A percentile compares a stretch with the other conserved stretches of the same genome.
Conservation (phyloP, 257 asterid species). For the Leptodermis oblonga region DNA sequence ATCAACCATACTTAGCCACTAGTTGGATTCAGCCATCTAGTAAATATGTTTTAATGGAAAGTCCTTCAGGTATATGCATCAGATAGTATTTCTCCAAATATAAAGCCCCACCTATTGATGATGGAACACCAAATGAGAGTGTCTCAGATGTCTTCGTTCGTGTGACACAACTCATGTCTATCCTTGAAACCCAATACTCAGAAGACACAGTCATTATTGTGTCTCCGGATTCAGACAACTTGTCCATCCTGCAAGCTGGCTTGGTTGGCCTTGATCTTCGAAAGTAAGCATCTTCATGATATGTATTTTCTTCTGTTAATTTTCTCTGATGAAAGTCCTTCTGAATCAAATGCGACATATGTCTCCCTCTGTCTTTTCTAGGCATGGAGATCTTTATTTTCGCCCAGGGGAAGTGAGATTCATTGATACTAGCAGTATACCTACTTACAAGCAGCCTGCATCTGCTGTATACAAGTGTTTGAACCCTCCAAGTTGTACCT, state of each 20-base stretch:
- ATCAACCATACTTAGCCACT: neutral
- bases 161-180: slow-evolving; percentile 89
- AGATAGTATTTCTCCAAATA: slow-evolving; percentile 68
- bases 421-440: slow-evolving; percentile 64
- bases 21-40: neutral
- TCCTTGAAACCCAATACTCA: slow-evolving; percentile 86
- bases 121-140: slow-evolving; percentile 94
- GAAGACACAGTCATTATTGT: slow-evolving; percentile 73
- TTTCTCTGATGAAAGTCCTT: too few relatives aligned
- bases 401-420: slow-evolving; percentile 81
- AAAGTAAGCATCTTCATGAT: slow-evolving; percentile 42
- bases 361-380: slow-evolving; percentile 24
- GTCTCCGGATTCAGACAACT: slow-evolving; percentile 88
- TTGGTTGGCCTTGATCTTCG: slow-evolving; percentile 75
- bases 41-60: neutral
- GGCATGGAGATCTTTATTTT: slow-evolving; percentile 75
- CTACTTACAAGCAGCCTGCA: slow-evolving; percentile 69
- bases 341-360: neutral
- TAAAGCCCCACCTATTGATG: slow-evolving; percentile 83
- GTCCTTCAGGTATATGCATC: slow-evolving; percentile 60
- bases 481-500: slow-evolving; percentile 80
- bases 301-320: neutral
- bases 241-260: slow-evolving; percentile 84
- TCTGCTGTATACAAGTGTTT: slow-evolving; percentile 80
- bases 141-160: slow-evolving; percentile 92